Conservation (phyloP, 352 stramenopile genomes). For the Pythium chondricola region DNA sequence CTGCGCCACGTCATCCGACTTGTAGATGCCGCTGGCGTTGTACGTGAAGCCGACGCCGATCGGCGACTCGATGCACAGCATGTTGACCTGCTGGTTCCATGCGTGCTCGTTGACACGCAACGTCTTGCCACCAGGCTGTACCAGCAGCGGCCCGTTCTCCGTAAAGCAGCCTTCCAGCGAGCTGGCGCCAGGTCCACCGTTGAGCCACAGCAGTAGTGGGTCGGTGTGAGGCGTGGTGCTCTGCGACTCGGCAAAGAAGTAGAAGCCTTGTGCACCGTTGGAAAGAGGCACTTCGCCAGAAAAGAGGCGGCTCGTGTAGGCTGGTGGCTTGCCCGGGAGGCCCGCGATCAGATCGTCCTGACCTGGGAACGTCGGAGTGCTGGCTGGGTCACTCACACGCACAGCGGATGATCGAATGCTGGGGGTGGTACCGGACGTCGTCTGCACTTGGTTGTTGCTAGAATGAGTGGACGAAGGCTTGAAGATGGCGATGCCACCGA, state of each 20-base stretch:
- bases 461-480: neutral
- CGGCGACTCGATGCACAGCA: slow-evolving; percentile 46
- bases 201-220: too few relatives aligned
- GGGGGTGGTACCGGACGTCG: neutral
- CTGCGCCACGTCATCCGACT: slow-evolving; percentile 60
- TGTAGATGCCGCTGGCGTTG: slow-evolving; percentile 50
- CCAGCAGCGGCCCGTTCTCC: too few relatives aligned
- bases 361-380: slow-evolving; percentile 9
- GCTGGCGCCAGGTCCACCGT: too few relatives aligned
- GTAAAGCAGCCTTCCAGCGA: too few relatives aligned
- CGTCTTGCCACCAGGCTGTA: too few relatives aligned
- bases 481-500: neutral
- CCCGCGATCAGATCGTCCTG: slow-evolving; percentile 11
- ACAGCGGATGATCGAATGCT: neutral
- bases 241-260: neutral
- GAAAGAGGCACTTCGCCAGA: too few relatives aligned
- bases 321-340: slow-evolving; percentile 8
- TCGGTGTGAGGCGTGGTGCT: slow-evolving; percentile 24
- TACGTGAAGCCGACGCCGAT: slow-evolving; percentile 55
- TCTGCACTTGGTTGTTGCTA: neutral
- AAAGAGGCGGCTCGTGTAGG: slow-evolving; percentile 13
- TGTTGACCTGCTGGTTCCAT: too few relatives aligned
- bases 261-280: neutral
- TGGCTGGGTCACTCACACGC: neutral
- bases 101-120: too few relatives aligned